phyloP scores from a whole-genome alignment of 495 filamentous ascomycete genomes.

The Umbilicaria muhlenbergii region DNA sequence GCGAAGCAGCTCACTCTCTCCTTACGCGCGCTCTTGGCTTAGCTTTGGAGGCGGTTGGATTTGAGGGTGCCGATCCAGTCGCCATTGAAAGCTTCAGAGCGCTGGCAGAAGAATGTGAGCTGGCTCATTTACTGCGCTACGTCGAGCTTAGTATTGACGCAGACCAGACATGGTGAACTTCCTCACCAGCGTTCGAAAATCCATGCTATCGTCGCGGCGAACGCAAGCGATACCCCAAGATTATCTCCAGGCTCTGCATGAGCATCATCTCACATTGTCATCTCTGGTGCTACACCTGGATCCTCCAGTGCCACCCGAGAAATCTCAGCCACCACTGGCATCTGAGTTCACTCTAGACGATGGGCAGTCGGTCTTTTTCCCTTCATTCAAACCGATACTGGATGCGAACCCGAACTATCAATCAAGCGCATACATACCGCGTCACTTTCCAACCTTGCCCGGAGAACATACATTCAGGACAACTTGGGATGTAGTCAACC shows the following conservation, averaged over 20 bases:
- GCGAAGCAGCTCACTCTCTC: slow-evolving; percentile 30
- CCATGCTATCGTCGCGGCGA: slow-evolving; percentile 47
- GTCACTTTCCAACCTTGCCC: slow-evolving; percentile 53
- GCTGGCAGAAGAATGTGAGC: slow-evolving; percentile 48
- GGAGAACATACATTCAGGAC: slow-evolving; percentile 57
- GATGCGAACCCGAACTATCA: slow-evolving; percentile 33
- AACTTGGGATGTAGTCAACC: slow-evolving; percentile 47
- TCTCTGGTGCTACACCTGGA: slow-evolving; percentile 24
- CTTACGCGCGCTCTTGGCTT: slow-evolving; percentile 41
- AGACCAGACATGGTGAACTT: slow-evolving; percentile 41
- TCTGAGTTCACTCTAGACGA: slow-evolving; percentile 32
- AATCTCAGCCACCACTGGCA: slow-evolving; percentile 25
- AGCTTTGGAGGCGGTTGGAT: slow-evolving; percentile 38
- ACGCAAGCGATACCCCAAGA: slow-evolving; percentile 48
- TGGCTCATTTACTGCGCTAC: background rate
- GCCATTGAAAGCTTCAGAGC: slow-evolving; percentile 43
- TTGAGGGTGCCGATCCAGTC: slow-evolving; percentile 36
- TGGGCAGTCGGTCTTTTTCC: slow-evolving; percentile 14
- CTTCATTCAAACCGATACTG: slow-evolving; percentile 38
- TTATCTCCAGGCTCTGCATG: slow-evolving; percentile 48
- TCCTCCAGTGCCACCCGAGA: slow-evolving; percentile 19
- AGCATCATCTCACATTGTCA: slow-evolving; percentile 17
- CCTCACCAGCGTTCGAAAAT: slow-evolving; percentile 36
- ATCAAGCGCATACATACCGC: slow-evolving; percentile 40
- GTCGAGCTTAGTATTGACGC: slow-evolving; percentile 2